Conservation (phyloP, 1,284 basidiomycete species). For the Ganoderma sinense region DNA sequence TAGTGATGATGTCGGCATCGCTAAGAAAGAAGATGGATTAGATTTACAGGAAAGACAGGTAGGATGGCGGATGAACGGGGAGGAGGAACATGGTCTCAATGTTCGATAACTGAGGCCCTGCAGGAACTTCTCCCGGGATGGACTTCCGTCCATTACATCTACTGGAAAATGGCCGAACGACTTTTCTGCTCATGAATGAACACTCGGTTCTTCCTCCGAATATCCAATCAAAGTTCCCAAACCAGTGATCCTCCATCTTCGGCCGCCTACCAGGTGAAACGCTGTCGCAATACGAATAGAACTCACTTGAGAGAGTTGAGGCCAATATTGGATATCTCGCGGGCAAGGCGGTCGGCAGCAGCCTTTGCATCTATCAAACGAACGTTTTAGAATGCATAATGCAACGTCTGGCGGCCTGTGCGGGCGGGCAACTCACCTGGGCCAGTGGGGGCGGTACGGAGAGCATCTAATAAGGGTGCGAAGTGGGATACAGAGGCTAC, state of each 20-base stretch:
- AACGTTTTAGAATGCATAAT: conserved; percentile 7
- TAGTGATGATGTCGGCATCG: conserved; percentile 67
- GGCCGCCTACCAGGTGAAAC: neutral
- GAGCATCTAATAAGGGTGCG: conserved; percentile 62
- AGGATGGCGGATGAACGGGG: neutral
- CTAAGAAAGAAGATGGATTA: conserved; percentile 44
- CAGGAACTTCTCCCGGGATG: neutral
- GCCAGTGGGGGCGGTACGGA: conserved; percentile 74
- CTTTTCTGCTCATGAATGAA: neutral
- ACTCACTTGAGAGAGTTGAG: conserved; percentile 69
- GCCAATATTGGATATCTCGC: conserved; percentile 71
- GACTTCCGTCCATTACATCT: too few relatives aligned
- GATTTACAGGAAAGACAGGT: neutral
- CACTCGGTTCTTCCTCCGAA: neutral
- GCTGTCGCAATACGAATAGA: neutral
- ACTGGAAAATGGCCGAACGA: too few relatives aligned
- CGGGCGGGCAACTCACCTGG: conserved; percentile 57
- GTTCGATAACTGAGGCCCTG: neutral
- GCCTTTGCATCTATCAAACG: conserved; percentile 72
- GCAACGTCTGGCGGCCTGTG: neutral
- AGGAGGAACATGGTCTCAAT: neutral
- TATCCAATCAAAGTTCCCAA: neutral
- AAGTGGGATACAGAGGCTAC: conserved; percentile 54
- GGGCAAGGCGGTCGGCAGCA: conserved; percentile 79
- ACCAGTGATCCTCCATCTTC: neutral